phyloP scores from a whole-genome alignment of 2,329 filamentous ascomycete genomes.

The Clonostachys sp. region DNA sequence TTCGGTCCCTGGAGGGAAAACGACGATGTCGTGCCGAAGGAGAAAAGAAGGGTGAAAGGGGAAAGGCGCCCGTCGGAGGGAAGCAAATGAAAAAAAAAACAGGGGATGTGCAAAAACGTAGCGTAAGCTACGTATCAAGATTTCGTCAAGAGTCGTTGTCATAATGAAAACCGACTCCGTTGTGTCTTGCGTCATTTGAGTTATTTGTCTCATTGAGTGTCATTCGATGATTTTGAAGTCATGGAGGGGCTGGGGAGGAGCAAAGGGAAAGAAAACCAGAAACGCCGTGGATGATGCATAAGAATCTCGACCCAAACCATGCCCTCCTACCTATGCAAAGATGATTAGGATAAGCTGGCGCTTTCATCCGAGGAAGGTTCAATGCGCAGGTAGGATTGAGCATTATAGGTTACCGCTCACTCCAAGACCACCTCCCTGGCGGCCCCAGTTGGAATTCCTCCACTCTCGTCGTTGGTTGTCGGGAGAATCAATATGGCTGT shows the following conservation, averaged over 20 bases:
- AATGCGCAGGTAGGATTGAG: not conserved
- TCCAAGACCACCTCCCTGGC: slow-evolving; percentile 44
- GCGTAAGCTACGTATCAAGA: not conserved
- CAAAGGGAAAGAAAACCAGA: slow-evolving; percentile 10
- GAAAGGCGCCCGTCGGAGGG: slow-evolving; percentile 8
- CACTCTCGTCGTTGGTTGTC: slow-evolving; percentile 46
- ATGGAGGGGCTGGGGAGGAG: no score
- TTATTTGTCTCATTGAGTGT: not conserved
- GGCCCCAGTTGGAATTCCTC: slow-evolving; percentile 52
- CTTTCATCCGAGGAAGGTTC: not conserved
- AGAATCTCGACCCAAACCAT: slow-evolving; percentile 13
- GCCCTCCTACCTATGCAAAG: not conserved
- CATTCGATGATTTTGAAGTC: not conserved
- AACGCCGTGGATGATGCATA: slow-evolving; percentile 33
- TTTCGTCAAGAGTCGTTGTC: no score
- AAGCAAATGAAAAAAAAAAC: slow-evolving; percentile 5
- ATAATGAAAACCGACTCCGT: slow-evolving; percentile 4
- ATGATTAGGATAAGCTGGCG: not conserved
- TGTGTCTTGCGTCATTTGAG: slow-evolving; percentile 2
- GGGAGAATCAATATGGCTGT: slow-evolving; percentile 31
- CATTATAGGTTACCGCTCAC: slow-evolving; percentile 37
- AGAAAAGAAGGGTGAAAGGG: not conserved
- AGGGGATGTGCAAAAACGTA: not conserved
- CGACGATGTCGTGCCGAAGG: no score
- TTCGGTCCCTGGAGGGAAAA: no score